These are phyloP conservation scores for Hygrocybe punicea DNA, from an alignment of 768 basidiomycete species.

Conservation along the genomic window DNA sequence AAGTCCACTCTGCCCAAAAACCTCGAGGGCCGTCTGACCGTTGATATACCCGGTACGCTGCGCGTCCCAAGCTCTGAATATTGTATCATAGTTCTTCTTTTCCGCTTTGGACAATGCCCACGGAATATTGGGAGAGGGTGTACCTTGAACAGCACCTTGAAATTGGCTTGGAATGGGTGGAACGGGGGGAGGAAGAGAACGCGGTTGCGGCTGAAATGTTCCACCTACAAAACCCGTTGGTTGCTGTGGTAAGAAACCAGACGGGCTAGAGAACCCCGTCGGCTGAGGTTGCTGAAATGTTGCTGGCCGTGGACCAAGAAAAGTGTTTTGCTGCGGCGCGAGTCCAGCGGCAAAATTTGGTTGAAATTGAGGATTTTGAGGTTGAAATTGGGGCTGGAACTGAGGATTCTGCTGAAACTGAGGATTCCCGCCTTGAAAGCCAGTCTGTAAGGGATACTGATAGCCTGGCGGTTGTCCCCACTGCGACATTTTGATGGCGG, in stretches of 20 bases:
- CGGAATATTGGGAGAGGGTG: constrained; percentile 57
- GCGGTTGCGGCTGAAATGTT: constrained; percentile 44
- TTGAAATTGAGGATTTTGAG: constrained; percentile 38
- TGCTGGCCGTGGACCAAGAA: constrained; percentile 40
- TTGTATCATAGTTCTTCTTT: constrained; percentile 94
- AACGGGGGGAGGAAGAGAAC: constrained; percentile 58
- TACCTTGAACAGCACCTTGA: too few relatives aligned
- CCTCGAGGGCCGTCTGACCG: constrained; percentile 81
- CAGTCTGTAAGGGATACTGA: constrained; percentile 75
- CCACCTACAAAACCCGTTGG: constrained; percentile 49
- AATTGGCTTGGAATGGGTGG: constrained; percentile 63
- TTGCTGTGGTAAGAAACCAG: constrained; percentile 46
- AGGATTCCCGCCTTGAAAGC: constrained; percentile 46
- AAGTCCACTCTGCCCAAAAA: constrained; percentile 91
- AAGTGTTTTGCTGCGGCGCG: constrained; percentile 63
- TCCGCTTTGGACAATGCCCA: constrained; percentile 88
- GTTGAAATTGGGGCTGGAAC: constrained; percentile 48
- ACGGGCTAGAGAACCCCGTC: constrained; percentile 45
- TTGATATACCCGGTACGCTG: constrained; percentile 78
- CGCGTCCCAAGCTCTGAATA: constrained; percentile 96
- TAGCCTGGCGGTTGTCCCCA: constrained; percentile 69
- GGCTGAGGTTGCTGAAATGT: constrained; percentile 60
- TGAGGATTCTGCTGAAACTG: constrained; percentile 43
- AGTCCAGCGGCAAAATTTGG: constrained; percentile 42
- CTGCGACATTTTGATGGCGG: constrained; percentile 58